A percentile compares a stretch with the other conserved stretches of the same genome.
Evolutionary conservation across 441 rosid species (phyloP).

Genomic region (Gossypium gossypioides): DNA sequence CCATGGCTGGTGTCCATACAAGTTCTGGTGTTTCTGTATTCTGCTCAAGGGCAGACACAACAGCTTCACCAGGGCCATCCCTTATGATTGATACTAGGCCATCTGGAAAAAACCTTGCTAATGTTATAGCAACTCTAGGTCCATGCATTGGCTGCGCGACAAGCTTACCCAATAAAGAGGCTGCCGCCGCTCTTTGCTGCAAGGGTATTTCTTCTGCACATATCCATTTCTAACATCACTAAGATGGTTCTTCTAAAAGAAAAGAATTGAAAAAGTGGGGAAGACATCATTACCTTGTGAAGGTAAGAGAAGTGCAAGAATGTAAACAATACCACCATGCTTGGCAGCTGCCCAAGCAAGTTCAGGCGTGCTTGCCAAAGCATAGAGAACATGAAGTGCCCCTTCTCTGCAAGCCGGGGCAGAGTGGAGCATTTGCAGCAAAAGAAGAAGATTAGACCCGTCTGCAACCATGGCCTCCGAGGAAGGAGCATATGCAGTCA

Average conservation of each 20-base stretch:
- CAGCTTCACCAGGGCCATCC: conserved; percentile 99
- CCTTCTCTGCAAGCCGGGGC: conserved; percentile 90
- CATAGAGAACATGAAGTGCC: conserved; percentile 94
- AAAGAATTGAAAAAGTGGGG: conserved; percentile 7
- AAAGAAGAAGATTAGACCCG: conserved; percentile 79
- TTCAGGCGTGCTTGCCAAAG: conserved; percentile 89
- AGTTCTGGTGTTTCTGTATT: conserved; percentile 98
- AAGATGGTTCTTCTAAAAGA: conserved; percentile 13
- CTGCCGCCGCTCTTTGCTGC: conserved; percentile 95
- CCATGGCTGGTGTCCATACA: conserved; percentile 99
- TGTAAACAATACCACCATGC: conserved; percentile 97
- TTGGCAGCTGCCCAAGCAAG: conserved; percentile 99
- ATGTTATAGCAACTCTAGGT: conserved; percentile 94
- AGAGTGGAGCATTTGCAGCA: conserved; percentile 93
- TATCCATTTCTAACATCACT: conserved; percentile 22
- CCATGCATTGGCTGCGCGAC: conserved; percentile 99
- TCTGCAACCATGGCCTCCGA: conserved; percentile 99
- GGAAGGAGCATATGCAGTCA: conserved; percentile 92
- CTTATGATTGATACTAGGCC: conserved; percentile 85
- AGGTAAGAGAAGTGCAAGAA: conserved; percentile 92
- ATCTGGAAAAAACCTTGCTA: conserved; percentile 93
- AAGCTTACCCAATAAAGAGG: conserved; percentile 93
- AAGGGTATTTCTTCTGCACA: conserved; percentile 87
- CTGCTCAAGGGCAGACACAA: conserved; percentile 80
- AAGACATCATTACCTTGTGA: conserved; percentile 52